Conservation (phyloP, 306 rosid genomes). For the Vigna angularis region DNA sequence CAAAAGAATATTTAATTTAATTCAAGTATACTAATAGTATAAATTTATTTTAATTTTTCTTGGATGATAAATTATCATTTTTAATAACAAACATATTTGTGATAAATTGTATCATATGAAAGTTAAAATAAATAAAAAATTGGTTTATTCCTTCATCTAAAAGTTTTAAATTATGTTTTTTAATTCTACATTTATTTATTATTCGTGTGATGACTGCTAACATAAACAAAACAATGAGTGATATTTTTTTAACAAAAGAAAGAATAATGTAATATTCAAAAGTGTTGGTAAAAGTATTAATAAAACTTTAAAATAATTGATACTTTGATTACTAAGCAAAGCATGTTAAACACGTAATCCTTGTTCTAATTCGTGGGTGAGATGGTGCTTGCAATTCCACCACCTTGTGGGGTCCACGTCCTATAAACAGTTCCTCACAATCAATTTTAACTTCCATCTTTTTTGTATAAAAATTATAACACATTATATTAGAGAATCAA, state of each 20-base stretch:
- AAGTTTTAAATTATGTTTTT: no score
- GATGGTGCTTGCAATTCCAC: constrained; percentile 48
- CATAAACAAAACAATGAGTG: no score
- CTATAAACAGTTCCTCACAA: constrained; percentile 29
- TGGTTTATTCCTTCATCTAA: no score
- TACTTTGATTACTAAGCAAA: not conserved
- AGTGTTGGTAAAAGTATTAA: not conserved
- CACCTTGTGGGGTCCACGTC: constrained; percentile 51
- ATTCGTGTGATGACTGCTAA: no score
- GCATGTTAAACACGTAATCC: not conserved
- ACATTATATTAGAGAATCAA: no score
- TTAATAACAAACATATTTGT: no score
- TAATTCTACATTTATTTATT: no score
- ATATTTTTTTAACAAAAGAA: not conserved
- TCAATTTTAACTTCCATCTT: not conserved
- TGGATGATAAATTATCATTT: no score
- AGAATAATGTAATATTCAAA: not conserved
- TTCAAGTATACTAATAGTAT: no score
- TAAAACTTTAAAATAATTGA: not conserved
- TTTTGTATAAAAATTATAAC: no score
- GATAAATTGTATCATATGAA: not conserved
- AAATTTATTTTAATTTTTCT: no score
- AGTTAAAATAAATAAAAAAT: not conserved
- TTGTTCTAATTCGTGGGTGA: not conserved
- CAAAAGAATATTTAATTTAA: no score